Evolutionary conservation across 768 basidiomycete genomes (phyloP).

Genomic region (Pisolithus microcarpus): DNA sequence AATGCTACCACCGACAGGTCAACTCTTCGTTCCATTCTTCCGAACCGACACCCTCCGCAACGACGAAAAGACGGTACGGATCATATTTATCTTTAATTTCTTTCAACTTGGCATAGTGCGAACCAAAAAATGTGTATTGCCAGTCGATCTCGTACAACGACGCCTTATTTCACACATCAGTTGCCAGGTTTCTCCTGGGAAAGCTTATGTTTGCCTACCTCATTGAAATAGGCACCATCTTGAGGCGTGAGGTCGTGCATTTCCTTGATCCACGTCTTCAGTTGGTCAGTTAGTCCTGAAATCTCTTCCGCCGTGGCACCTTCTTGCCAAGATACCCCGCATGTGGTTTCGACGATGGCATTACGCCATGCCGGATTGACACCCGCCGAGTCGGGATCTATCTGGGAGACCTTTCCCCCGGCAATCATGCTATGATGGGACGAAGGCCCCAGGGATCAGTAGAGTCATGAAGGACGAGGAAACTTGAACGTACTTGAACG

Average conservation of each 20-base stretch:
- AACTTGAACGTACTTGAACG: constrained; percentile 4
- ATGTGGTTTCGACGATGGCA: constrained; percentile 27
- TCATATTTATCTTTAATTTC: constrained; percentile 42
- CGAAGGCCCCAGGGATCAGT: background rate
- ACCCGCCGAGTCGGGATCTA: constrained; percentile 31
- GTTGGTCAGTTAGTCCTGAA: constrained; percentile 1
- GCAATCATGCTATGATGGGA: constrained; percentile 30
- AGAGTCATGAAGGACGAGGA: constrained; percentile 4
- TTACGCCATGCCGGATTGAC: constrained; percentile 41
- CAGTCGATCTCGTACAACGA: constrained; percentile 38
- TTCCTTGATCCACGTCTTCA: constrained; percentile 5
- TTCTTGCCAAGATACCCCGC: constrained; percentile 16
- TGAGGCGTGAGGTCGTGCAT: constrained; percentile 24
- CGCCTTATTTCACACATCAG: constrained; percentile 25
- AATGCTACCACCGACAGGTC: constrained; percentile 12
- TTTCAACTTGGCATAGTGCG: constrained; percentile 34
- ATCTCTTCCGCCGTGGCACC: background rate
- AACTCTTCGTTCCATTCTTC: constrained; percentile 39
- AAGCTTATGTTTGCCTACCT: constrained; percentile 25
- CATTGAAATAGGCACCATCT: constrained; percentile 42
- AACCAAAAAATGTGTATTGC: constrained; percentile 40
- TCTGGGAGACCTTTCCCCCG: constrained; percentile 35
- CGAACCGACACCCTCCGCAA: constrained; percentile 41
- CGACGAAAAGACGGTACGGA: constrained; percentile 38
- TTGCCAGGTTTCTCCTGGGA: background rate